Base-by-base conservation (phyloP, 257 asterid species). In the Agastache rugosa region DNA sequence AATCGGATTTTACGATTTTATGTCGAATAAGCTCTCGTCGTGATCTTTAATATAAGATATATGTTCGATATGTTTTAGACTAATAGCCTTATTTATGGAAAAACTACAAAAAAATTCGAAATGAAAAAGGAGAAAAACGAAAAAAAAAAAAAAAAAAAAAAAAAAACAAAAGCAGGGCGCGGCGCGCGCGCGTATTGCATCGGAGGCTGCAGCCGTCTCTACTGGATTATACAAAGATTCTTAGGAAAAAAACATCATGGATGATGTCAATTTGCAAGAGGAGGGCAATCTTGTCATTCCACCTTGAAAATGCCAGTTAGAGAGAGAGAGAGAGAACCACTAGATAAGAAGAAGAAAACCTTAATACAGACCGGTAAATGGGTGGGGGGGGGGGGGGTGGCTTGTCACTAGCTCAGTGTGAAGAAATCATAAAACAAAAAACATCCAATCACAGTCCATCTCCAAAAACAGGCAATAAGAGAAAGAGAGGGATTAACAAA, bases 231-330 rank as follows among this genome's bases (percentile, higher is more conserved):
- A 61, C 31, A 19, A 60, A 73, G 69, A 78, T 70, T 81, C 73
- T 69, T 42, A 55, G 22, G 23, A 3, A 15, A 69, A 44, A 15
- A 50, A 54, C 85, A 77, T 80, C 87, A 83, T 69, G 79, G 72
- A 23, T 77, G 89, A 84, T 75, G 81, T 79, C 76, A 75, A 59
- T 53, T 48, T 63, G 51, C 73, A 67, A 59, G 67, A 54, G 22
- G 22, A 54, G 76, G 78, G 19, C 69, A 74, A 25, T 69, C 5
- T 50, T 42, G 82, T 77, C 68, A 69, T 54, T 74, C 19, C 31
- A 53, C 63, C 0, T 3, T 29, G 12, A 14, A 45, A 37, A 34
- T 4, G 63, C 27, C 19, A 16, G 15, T 14, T 4, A 63, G 8
- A 60, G 11, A 1, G 15, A 66, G 50, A 53, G 37, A 31, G 15